Conservation (phyloP, 371 early-diverging fungal genomes). For the Mucor racemosus region DNA sequence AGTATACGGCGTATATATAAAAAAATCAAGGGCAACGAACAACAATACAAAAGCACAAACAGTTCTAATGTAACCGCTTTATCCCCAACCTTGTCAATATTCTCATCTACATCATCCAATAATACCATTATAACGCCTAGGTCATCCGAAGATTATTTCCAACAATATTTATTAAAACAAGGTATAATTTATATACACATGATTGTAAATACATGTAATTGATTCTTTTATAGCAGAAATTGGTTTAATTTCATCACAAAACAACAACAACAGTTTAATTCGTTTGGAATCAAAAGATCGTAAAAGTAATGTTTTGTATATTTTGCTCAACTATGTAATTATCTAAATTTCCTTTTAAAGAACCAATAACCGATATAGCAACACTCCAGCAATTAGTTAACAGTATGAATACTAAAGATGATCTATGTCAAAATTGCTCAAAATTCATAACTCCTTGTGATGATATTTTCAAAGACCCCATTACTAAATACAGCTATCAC, state of each 20-base stretch:
- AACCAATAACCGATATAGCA: not conserved
- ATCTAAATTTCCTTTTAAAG: constrained; percentile 1
- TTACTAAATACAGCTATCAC: not conserved
- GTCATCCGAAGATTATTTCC: not conserved
- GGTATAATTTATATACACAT: not conserved
- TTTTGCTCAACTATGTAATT: not conserved
- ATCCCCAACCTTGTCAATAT: not conserved
- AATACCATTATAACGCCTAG: not conserved
- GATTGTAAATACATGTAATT: not conserved
- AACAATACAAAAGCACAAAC: not conserved
- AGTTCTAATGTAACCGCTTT: too few species aligned
- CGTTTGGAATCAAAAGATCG: not conserved
- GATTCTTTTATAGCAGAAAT: not conserved
- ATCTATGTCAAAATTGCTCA: not conserved
- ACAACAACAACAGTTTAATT: not conserved
- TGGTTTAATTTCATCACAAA: not conserved
- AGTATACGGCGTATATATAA: not conserved
- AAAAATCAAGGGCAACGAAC: not conserved
- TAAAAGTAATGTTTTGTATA: not conserved
- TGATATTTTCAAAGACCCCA: not conserved
- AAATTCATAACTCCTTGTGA: not conserved
- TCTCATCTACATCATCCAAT: not conserved
- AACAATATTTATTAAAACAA: not conserved
- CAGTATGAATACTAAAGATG: not conserved
- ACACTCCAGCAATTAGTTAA: not conserved